Base-by-base conservation (phyloP, 805 yeast species). In the Yarrowia deformans region DNA sequence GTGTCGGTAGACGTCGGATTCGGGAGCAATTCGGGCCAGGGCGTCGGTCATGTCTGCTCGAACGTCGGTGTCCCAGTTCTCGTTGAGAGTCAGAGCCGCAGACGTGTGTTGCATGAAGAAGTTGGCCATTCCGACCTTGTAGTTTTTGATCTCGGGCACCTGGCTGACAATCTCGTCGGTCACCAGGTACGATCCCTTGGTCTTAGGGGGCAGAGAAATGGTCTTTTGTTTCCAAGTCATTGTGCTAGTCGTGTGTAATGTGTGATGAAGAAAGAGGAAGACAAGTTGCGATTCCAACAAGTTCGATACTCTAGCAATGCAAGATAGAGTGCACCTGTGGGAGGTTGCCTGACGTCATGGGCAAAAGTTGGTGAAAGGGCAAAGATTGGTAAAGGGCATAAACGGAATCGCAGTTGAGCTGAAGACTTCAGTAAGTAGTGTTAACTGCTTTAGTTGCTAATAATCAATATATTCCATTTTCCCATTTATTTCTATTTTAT, bases 1-100 rank as follows among this genome's bases (percentile, higher is more conserved):
- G 76, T 88, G 93, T 56, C 83, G 74, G 73, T 88, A 89, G 55
- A 75, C 73, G 23, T 78, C 82, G 67, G 83, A 84, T 74, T 90
- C 94, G 0, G 96, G 96, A 2, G 85, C 90, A 69, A 90, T 80
- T 66, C 85, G 79, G 73, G 87, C 89, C 72, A 91, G 77, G 0
- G 90, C 85, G 32, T 83, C 82, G 10, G 83, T 82, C 90, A 91
- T 83, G 74, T 90, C 96, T 0, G 74, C 77, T 71, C 93, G 82
- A 13, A 90, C 96, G 75, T 88, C 93, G 0, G 92, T 86, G 74
- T 91, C 96, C 80, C 87, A 90, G 75, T 90, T 90, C 76, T 90
- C 96, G 75, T 90, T 90, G 69, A 90, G 77, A 0, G 93, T 87
- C 50, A 90, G 77, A 0, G 88, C 95, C 5, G 93, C 93, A 10